Conservation (phyloP, 495 filamentous ascomycete genomes). For the Hamigera avellanea region DNA sequence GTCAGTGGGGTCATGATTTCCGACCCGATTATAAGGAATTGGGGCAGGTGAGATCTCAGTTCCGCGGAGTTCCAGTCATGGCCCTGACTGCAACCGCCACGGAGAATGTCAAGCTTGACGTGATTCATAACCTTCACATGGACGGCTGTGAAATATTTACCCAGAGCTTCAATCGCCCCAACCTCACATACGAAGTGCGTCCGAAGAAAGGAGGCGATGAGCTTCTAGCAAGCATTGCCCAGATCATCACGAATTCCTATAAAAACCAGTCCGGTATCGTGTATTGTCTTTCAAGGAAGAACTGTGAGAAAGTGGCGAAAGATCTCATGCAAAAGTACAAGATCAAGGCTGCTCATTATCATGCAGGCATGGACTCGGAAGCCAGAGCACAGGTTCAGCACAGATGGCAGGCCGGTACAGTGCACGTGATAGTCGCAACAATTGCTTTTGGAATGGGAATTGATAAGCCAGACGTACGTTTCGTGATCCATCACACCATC, state of each 20-base stretch:
- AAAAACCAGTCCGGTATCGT: slow-evolving; percentile 74
- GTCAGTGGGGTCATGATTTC: slow-evolving; percentile 98
- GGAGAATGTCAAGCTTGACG: slow-evolving; percentile 78
- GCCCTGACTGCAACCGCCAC: slow-evolving; percentile 93
- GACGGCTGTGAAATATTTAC: slow-evolving; percentile 60
- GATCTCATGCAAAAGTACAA: slow-evolving; percentile 46
- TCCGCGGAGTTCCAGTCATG: slow-evolving; percentile 77
- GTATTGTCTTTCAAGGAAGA: slow-evolving; percentile 79
- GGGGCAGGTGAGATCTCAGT: slow-evolving; percentile 53
- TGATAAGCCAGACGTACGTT: slow-evolving; percentile 91
- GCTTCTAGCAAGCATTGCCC: slow-evolving; percentile 53
- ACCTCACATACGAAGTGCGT: slow-evolving; percentile 76
- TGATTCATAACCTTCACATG: slow-evolving; percentile 80
- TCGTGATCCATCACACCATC: slow-evolving; percentile 83
- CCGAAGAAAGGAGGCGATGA: slow-evolving; percentile 43
- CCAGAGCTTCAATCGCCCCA: slow-evolving; percentile 91
- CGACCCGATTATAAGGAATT: slow-evolving; percentile 90
- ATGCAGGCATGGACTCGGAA: slow-evolving; percentile 58
- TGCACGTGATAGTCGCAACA: slow-evolving; percentile 92
- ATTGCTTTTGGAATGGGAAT: slow-evolving; percentile 99
- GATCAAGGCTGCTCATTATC: slow-evolving; percentile 74
- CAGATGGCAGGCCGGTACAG: slow-evolving; percentile 66
- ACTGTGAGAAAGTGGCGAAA: slow-evolving; percentile 67
- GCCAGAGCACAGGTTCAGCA: slow-evolving; percentile 59
- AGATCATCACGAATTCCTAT: slow-evolving; percentile 57